Evolutionary conservation across 208 protist genomes (phyloP), one percentile per base, ranked within the genome.

Genomic region (Leishmania mexicana): DNA sequence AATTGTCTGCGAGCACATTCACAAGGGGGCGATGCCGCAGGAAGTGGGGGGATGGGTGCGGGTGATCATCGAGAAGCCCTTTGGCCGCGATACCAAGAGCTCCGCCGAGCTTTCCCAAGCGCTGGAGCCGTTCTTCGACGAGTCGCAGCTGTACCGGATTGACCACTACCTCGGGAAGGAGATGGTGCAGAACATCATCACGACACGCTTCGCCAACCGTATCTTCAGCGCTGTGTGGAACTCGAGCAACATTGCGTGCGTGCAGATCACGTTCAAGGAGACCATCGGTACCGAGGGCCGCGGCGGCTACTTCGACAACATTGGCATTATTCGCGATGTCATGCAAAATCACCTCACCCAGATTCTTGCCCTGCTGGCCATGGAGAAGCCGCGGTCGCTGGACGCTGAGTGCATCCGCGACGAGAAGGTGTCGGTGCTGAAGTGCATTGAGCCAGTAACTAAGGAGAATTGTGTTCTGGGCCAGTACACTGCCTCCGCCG

Each of bases 151-250:
- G 45, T 99, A 95, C 87, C 90, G 97, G 31, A 99, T 99, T 57
- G 98, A 99, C 81, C 98, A 99, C 86, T 99, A 98, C 83, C 88
- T 99, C 0, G 97, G 96, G 7, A 99, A 99, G 89, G 96, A 98
- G 78, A 97, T 98, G 87, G 96, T 99, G 31, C 95, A 98, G 83
- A 99, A 99, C 85, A 93, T 99, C 60, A 82, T 98, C 76, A 93
- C 93, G 6, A 93, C 97, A 31, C 90, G 97, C 71, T 99, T 98
- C 70, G 95, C 96, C 42, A 99, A 99, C 81, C 91, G 92, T 49
- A 92, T 98, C 45, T 98, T 98, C 86, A 92, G 92, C 76, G 73
- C 95, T 21, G 15, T 98, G 1, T 99, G 96, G 96, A 98, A 98
- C 86, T 87, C 87, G 60, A 88, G 86, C 74, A 94, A 97, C 81